A percentile compares a stretch with the other conserved stretches of the same genome.
phyloP scores from a whole-genome alignment of 2,329 filamentous ascomycete species.

The Apiospora marii region DNA sequence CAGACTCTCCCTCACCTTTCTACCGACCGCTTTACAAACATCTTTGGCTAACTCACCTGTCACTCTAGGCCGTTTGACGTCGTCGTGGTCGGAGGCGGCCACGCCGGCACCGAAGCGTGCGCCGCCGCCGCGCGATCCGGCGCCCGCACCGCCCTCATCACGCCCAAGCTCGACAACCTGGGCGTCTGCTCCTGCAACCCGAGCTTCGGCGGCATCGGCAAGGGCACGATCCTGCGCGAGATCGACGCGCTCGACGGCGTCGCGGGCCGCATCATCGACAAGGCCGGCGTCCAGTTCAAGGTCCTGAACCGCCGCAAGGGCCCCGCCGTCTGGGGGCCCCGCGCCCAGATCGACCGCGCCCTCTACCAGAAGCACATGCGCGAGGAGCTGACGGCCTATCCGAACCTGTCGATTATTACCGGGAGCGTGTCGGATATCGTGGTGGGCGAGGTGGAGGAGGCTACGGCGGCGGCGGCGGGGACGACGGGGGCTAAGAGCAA shows the following conservation, averaged over 20 bases:
- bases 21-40: background rate
- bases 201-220: conserved; percentile 97
- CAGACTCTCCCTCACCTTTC: background rate
- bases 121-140: conserved; percentile 89
- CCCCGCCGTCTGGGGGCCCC: conserved; percentile 94
- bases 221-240: conserved; percentile 94
- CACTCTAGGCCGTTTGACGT: conserved; percentile 80
- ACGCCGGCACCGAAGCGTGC: conserved; percentile 93
- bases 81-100: conserved; percentile 92
- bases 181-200: conserved; percentile 97
- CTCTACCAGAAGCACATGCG: conserved; percentile 92
- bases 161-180: conserved; percentile 86
- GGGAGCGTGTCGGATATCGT: conserved; percentile 95
- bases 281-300: conserved; percentile 93
- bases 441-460: conserved; percentile 64
- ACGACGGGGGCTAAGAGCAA: conserved; percentile 61
- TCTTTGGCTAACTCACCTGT: background rate
- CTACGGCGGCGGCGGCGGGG: conserved; percentile 35
- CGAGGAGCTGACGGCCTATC: conserved; percentile 80
- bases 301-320: conserved; percentile 89
- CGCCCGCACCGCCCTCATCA: conserved; percentile 88
- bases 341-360: conserved; percentile 92
- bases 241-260: conserved; percentile 94
- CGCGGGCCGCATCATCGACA: conserved; percentile 87
- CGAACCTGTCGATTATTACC: conserved; percentile 80